Base-by-base conservation (phyloP, 2,329 filamentous ascomycete genomes). In the Dactylellina cionopaga region DNA sequence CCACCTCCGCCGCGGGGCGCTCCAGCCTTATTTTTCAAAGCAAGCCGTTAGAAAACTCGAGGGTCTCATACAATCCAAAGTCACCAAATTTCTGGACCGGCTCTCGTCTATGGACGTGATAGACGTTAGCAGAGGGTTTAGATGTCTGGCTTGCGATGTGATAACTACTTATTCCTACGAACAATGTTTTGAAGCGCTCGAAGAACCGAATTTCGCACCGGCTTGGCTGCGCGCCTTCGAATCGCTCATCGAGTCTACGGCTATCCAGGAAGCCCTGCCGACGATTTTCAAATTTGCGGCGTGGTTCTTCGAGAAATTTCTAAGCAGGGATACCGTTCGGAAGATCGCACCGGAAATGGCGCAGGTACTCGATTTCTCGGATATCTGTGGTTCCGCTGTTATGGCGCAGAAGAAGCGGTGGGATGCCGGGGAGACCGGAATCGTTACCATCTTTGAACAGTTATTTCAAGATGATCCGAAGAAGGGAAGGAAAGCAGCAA, bases 1-100 rank as follows among this genome's bases (percentile, higher is more conserved):
- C 17, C 54, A 66, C 43, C 52, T 55, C 46, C 69, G 69, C 33
- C 69, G 69, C 19, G 35, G 25, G n/a, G 69, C 69, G 11, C 25
- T 73, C 3, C 25, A 37, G 9, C 69, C 69, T 0, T 73, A 73
- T 17, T 73, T 73, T 24, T 73, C 69, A 5, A 73, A 73, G 46
- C 39, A 58, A 15, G 24, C 69, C 10, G 62, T 73, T 5, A 33
- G 60, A 7, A 65, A 73, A 44, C 39, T 73, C 9, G 59, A 73
- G 62, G 46, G 11, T 10, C 25, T 73, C 2, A 66, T 73, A 5
- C 60, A 66, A 49, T 58, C 52, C 27, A 73, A 73, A 25, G 60
- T 73, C 22, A 7, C 52, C 22, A 19, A 46, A 13, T 62, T 73
- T 22, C 69, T 73, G 13, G n/a, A 59, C 29, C 69, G 69, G 1